Conservation (phyloP, 495 filamentous ascomycete genomes). For the Trichoderma asperelloides region DNA sequence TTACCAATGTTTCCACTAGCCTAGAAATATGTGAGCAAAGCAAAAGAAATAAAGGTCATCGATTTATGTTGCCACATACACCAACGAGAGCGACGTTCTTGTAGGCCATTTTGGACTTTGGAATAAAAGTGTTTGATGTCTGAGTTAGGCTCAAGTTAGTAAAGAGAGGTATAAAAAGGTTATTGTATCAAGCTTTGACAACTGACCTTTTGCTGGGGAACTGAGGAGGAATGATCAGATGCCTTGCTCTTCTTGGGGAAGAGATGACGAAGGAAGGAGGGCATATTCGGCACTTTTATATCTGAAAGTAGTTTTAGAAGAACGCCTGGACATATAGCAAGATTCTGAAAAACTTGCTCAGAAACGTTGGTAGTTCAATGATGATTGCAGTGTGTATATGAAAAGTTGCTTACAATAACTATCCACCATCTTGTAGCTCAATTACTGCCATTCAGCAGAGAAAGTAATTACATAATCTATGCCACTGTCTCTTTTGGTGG, state of each 20-base stretch:
- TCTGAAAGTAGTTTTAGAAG: not conserved
- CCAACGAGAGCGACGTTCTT: slow-evolving; percentile 40
- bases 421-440: too few species aligned
- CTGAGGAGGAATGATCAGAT: not conserved
- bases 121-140: not conserved
- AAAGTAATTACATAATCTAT: too few species aligned
- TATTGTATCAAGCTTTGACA: not conserved
- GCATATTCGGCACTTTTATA: not conserved
- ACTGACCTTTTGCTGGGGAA: not conserved
- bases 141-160: not conserved
- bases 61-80: slow-evolving; percentile 22
- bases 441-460: too few species aligned
- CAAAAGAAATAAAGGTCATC: not conserved
- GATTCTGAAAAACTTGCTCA: not conserved
- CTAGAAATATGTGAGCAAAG: slow-evolving; percentile 18
- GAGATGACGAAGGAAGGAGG: not conserved
- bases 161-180: not conserved
- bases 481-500: too few species aligned
- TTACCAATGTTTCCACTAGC: slow-evolving; percentile 47
- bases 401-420: too few species aligned
- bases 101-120: slow-evolving; percentile 27
- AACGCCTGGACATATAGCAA: not conserved
- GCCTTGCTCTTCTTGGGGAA: not conserved
- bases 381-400: too few species aligned
- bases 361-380: not conserved